Evolutionary conservation across 257 asterid species (phyloP).

Genomic region (Cinchona pubescens): DNA sequence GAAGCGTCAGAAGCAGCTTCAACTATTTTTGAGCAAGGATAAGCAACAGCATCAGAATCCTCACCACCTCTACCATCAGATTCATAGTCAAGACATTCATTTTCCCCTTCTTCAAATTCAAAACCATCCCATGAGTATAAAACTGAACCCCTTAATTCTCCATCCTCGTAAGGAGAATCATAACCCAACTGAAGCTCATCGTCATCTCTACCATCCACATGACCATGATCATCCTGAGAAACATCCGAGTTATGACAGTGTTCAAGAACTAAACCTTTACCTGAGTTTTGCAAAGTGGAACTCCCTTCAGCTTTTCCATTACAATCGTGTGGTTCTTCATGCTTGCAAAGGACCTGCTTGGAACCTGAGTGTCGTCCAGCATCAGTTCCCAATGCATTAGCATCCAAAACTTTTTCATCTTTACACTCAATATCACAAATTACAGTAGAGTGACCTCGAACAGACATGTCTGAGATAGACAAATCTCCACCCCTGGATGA

Average conservation of each 20-base stretch:
- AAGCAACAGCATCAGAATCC: slow-evolving; percentile 50
- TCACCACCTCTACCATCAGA: slow-evolving; percentile 71
- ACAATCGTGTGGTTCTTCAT: slow-evolving; percentile 24
- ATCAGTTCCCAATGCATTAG: slow-evolving; percentile 26
- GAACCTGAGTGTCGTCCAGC: slow-evolving; percentile 7
- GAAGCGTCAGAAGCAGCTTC: slow-evolving; percentile 62
- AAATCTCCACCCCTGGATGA: slow-evolving; percentile 26
- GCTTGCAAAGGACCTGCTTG: slow-evolving; percentile 25
- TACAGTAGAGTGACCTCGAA: slow-evolving; percentile 24
- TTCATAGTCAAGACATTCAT: slow-evolving; percentile 69
- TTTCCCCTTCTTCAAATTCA: slow-evolving; percentile 44
- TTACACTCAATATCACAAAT: slow-evolving; percentile 27
- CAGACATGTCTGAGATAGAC: slow-evolving; percentile 33
- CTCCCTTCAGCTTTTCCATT: slow-evolving; percentile 20
- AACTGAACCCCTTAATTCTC: slow-evolving; percentile 71
- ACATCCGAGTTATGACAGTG: slow-evolving; percentile 36
- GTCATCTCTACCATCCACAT: slow-evolving; percentile 28
- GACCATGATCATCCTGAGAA: slow-evolving; percentile 35
- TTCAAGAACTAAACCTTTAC: slow-evolving; percentile 31
- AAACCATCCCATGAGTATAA: slow-evolving; percentile 57
- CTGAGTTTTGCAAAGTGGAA: slow-evolving; percentile 27
- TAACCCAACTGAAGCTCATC: slow-evolving; percentile 46
- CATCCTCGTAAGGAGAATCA: slow-evolving; percentile 92
- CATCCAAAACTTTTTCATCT: slow-evolving; percentile 23
- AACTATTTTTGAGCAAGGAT: slow-evolving; percentile 46